Conservation (phyloP, 2,329 filamentous ascomycete species). For the Lasiodiplodia gonubiensis region DNA sequence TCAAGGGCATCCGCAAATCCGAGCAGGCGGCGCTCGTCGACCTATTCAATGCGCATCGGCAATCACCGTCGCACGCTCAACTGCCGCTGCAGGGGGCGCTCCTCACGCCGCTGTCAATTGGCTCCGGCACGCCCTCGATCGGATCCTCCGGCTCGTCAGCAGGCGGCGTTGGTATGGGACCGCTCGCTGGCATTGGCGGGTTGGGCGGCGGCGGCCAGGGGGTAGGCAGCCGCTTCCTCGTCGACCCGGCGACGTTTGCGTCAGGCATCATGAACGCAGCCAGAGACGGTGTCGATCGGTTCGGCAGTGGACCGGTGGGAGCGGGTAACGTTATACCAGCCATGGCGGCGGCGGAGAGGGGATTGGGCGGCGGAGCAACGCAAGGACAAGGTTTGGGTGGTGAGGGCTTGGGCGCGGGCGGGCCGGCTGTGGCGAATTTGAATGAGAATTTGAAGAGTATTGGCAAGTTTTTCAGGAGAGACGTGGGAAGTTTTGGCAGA, state of each 20-base stretch:
- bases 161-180: slow-evolving; percentile 50
- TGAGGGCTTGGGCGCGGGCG: slow-evolving; percentile 32
- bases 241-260: slow-evolving; percentile 78
- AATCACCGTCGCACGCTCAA: slow-evolving; percentile 68
- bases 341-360: slow-evolving; percentile 32
- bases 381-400: slow-evolving; percentile 40
- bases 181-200: slow-evolving; percentile 50
- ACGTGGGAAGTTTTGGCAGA: slow-evolving; percentile 65
- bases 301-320: slow-evolving; percentile 62
- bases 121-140: slow-evolving; percentile 43
- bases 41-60: slow-evolving; percentile 85
- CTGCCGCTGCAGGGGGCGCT: slow-evolving; percentile 54
- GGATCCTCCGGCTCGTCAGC: slow-evolving; percentile 51
- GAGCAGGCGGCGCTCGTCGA: slow-evolving; percentile 86
- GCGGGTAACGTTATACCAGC: slow-evolving; percentile 41
- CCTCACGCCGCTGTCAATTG: slow-evolving; percentile 45
- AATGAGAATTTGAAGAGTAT: slow-evolving; percentile 96
- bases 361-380: too few relatives aligned
- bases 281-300: slow-evolving; percentile 78
- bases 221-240: slow-evolving; percentile 58
- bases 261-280: slow-evolving; percentile 89
- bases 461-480: slow-evolving; percentile 92
- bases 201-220: slow-evolving; percentile 42
- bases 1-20: slow-evolving; percentile 84
- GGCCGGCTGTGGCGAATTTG: slow-evolving; percentile 68